These are phyloP conservation scores for Sclerotinia borealis DNA, from an alignment of 2,329 filamentous ascomycete species.

Conservation along the genomic window DNA sequence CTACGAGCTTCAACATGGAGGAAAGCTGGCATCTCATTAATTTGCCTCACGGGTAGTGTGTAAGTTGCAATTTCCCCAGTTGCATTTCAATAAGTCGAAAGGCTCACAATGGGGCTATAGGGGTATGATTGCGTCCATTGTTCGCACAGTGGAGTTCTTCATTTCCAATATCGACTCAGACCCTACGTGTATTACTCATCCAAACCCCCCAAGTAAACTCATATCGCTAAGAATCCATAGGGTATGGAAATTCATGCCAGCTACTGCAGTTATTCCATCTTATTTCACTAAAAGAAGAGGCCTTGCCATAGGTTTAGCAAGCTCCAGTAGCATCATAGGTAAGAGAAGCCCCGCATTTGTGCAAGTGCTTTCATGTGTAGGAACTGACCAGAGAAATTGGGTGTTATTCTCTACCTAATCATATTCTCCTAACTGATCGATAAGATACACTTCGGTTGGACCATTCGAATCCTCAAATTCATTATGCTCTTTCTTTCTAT, in stretches of 20 bases:
- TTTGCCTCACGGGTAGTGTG: neutral
- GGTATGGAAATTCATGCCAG: neutral
- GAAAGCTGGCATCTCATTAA: neutral
- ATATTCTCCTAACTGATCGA: neutral
- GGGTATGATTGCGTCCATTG: neutral
- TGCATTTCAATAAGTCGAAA: neutral
- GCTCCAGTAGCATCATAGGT: neutral
- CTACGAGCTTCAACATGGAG: neutral
- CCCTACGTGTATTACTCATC: neutral
- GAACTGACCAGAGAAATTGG: neutral
- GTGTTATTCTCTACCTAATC: neutral
- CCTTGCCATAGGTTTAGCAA: neutral
- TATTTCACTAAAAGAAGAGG: slow-evolving; percentile 1
- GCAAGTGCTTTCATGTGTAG: neutral
- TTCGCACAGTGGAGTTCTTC: neutral
- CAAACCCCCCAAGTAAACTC: too few relatives aligned
- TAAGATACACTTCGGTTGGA: neutral
- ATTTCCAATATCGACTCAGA: neutral
- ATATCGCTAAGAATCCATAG: neutral
- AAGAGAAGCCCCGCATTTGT: neutral
- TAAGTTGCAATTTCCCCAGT: too few relatives aligned
- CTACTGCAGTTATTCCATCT: neutral
- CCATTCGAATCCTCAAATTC: neutral
- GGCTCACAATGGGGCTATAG: neutral
- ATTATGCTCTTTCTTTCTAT: neutral